A percentile compares a stretch with the other conserved stretches of the same genome.
Evolutionary conservation across 345 rosid species (phyloP).

Genomic region (Hevea brasiliensis): DNA sequence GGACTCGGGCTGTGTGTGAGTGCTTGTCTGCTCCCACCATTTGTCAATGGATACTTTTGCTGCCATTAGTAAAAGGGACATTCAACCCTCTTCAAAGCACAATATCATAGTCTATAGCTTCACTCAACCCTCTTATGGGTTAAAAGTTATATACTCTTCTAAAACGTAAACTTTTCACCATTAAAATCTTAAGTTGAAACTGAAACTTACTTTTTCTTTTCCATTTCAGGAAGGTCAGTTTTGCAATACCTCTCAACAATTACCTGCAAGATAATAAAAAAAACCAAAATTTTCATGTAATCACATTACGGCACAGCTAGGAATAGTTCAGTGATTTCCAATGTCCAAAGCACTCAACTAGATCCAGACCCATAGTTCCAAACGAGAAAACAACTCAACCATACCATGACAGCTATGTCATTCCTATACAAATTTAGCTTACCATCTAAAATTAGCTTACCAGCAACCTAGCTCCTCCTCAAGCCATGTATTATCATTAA

Average conservation of each 20-base stretch:
- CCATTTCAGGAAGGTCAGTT: slow-evolving; percentile 72
- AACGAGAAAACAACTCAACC: too few species aligned
- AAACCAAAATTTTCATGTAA: background rate
- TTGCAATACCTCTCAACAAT: slow-evolving; percentile 69
- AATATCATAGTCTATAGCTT: too few species aligned
- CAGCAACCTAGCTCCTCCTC: too few species aligned
- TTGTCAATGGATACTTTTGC: background rate
- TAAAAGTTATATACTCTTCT: too few species aligned
- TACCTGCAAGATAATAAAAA: slow-evolving; percentile 42
- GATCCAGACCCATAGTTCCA: background rate
- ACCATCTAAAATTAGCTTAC: too few species aligned
- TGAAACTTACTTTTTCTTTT: slow-evolving; percentile 34
- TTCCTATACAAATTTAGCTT: too few species aligned
- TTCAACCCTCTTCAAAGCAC: too few species aligned
- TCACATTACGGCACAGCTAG: too few species aligned
- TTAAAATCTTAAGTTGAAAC: background rate
- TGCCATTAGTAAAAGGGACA: background rate
- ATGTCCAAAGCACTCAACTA: background rate
- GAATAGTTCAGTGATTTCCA: background rate
- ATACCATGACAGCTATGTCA: too few species aligned
- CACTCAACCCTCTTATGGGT: too few species aligned
- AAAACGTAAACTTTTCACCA: too few species aligned
- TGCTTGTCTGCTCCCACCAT: background rate
- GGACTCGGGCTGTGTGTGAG: background rate
- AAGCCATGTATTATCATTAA: too few species aligned